Conservation (phyloP, 2,329 filamentous ascomycete species). For the Cercospora beticola region DNA sequence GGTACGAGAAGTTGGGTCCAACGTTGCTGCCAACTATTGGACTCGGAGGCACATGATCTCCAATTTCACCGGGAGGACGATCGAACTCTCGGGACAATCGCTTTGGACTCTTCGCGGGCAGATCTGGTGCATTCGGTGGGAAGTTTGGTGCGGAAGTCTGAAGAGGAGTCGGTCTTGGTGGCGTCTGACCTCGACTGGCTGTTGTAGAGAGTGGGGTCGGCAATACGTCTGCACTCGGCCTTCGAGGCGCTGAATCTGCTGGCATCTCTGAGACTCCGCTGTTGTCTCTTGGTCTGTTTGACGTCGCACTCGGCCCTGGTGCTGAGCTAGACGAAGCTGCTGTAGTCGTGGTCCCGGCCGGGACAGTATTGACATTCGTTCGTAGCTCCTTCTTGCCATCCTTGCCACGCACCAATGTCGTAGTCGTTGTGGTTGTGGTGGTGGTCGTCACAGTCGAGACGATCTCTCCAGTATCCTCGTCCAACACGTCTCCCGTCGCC, state of each 20-base stretch:
- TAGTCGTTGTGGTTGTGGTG: constrained; percentile 36
- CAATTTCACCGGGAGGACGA: constrained; percentile 6
- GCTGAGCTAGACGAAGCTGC: constrained; percentile 1
- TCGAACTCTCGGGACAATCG: constrained; percentile 14
- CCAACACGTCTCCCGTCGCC: constrained; percentile 33
- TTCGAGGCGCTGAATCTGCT: constrained; percentile 20
- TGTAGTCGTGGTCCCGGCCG: constrained; percentile 9
- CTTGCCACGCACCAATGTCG: constrained; percentile 24
- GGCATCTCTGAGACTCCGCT: constrained; percentile 29
- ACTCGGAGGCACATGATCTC: constrained; percentile 13
- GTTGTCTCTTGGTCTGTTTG: constrained; percentile 10
- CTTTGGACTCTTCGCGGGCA: constrained; percentile 16
- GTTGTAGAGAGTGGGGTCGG: constrained; percentile 6
- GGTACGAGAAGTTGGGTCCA: constrained; percentile 15
- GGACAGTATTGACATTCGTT: constrained; percentile 24
- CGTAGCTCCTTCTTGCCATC: constrained; percentile 24
- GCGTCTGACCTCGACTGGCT: constrained; percentile 3
- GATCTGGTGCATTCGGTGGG: neutral
- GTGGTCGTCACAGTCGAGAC: constrained; percentile 36
- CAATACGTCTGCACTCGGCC: constrained; percentile 5
- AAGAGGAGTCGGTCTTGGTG: constrained; percentile 4
- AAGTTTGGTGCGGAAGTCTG: constrained; percentile 2
- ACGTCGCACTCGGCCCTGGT: neutral
- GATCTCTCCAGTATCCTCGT: constrained; percentile 35
- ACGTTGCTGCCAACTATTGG: constrained; percentile 14